Base-by-base conservation (phyloP, 2,329 filamentous ascomycete species). In the Drechslerella dactyloides region DNA sequence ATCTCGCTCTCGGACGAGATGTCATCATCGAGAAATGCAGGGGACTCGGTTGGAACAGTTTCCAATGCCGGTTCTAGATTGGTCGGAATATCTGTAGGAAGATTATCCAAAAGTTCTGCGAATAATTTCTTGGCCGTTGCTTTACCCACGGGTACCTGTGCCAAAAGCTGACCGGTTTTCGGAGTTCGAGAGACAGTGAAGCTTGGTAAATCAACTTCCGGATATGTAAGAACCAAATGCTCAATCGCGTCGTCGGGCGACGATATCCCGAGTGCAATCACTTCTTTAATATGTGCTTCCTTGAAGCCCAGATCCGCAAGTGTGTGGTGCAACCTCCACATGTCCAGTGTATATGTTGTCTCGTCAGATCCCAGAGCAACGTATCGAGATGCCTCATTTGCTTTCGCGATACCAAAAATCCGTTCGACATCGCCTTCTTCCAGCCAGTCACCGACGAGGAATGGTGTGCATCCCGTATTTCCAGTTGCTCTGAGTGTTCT, bases 271-370 rank as follows among this genome's bases (percentile, higher is more conserved):
- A 57, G 60, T 13, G 54, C 68, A 69, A 96, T 78, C 7, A 85
- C 87, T 50, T 87, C 82, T 50, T 86, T 83, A 42, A 92, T 83
- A 74, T 85, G 86, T 23, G 84, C 80, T 13, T 84, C 81, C 2
- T 87, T 83, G 77, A 97, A 92, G 0, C 87, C 88, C 44, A 90
- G 83, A 48, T 85, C 84, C 59, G 84, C 79, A 21, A 99, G 83
- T 5, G 88, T 87, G 77, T 90, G 85, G 77, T 91, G 87, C 73
- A 99, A 81, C 1, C 89, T 91, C 94, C 94, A 99, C 30, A 97
- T 81, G 78, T 88, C 90, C 73, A 89, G 52, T 8, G 79, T 78
- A 59, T 72, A 75, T 69, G 65, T 70, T 56, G 66, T 77, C 75
- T 35, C 76, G 48, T 81, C 84, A 2, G 84, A 84, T 24, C 83